These are phyloP conservation scores for Camellia oleifera DNA, from an alignment of 179 eudicot genomes.

Conservation along the genomic window DNA sequence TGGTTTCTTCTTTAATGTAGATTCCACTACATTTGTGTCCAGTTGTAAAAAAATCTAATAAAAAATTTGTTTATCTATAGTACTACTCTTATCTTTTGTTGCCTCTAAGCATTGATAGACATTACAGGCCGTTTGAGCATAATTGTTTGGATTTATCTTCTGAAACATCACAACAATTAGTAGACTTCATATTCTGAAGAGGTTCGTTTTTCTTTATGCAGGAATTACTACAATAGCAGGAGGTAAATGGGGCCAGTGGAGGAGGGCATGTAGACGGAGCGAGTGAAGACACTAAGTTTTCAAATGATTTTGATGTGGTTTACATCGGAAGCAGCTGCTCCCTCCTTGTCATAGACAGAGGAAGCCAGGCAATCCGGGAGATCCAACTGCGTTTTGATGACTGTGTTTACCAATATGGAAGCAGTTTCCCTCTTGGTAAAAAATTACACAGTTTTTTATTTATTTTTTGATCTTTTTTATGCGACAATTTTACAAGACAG, in stretches of 20 bases:
- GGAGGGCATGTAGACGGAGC: slow-evolving; percentile 97
- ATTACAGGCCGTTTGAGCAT: neutral
- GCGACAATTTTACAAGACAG: neutral
- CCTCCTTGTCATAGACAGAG: slow-evolving; percentile 86
- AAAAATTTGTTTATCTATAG: no score
- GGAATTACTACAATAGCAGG: slow-evolving; percentile 98
- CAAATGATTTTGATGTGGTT: slow-evolving; percentile 92
- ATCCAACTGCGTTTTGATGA: slow-evolving; percentile 93
- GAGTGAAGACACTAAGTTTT: slow-evolving; percentile 94
- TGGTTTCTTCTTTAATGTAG: no score
- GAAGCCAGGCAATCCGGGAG: slow-evolving; percentile 89
- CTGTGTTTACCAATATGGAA: slow-evolving; percentile 95
- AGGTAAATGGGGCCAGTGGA: slow-evolving; percentile 77
- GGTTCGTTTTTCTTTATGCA: slow-evolving; percentile 22
- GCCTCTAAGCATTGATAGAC: neutral
- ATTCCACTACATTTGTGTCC: no score
- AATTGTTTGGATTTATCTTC: no score
- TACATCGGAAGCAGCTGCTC: slow-evolving; percentile 98
- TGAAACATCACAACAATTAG: neutral
- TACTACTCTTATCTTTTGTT: neutral
- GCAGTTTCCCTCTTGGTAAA: slow-evolving; percentile 85
- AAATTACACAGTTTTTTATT: neutral
- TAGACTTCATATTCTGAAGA: neutral
- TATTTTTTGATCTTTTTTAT: neutral
- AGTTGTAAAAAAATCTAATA: no score